Conservation (phyloP, 371 early-diverging fungal genomes). For the Apophysomyces trapeziformis region DNA sequence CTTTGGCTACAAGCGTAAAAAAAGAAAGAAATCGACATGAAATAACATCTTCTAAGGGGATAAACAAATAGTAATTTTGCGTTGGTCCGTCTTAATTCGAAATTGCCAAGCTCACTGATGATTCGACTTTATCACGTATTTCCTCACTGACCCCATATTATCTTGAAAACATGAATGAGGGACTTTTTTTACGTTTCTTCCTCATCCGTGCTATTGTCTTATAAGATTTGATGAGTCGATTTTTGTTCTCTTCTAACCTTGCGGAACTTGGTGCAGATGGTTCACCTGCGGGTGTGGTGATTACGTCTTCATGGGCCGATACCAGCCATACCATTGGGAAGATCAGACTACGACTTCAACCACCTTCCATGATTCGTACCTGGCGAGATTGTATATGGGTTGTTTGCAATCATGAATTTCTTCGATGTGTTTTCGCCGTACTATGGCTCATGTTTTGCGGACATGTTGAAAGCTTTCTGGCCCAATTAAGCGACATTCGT, state of each 20-base stretch:
- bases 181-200: background rate
- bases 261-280: slow-evolving; percentile 19
- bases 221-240: background rate
- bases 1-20: background rate
- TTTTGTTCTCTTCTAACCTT: slow-evolving; percentile 12
- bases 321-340: slow-evolving; percentile 33
- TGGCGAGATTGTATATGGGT: slow-evolving; percentile 28
- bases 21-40: no score
- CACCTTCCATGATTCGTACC: slow-evolving; percentile 28
- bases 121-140: background rate
- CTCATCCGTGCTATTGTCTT: background rate
- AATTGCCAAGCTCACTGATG: background rate
- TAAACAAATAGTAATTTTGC: background rate
- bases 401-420: slow-evolving; percentile 38
- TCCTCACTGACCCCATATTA: background rate
- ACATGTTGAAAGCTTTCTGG: slow-evolving; percentile 40
- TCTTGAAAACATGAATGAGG: background rate
- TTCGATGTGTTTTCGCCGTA: slow-evolving; percentile 26
- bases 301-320: slow-evolving; percentile 20
- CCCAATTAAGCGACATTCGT: slow-evolving; percentile 44
- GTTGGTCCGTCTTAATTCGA: background rate
- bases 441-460: slow-evolving; percentile 39
- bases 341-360: slow-evolving; percentile 31
- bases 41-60: no score
- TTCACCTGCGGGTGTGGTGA: slow-evolving; percentile 15